Evolutionary conservation across 169 alveolate genomes (phyloP), one percentile per base, ranked within the genome.

Genomic region (Plasmodium vinckei): DNA sequence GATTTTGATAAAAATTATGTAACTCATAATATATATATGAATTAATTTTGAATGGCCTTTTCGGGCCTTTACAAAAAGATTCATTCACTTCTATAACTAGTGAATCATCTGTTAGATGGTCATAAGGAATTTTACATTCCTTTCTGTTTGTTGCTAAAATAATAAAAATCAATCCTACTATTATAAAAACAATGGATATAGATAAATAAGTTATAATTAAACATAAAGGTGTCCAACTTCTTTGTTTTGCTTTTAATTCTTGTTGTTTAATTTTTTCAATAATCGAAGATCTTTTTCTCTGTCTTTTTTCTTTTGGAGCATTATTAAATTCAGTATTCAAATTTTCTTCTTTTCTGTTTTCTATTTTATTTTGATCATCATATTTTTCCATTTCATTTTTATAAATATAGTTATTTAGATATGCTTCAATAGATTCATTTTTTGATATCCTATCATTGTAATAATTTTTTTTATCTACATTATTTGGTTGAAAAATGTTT

Each of bases 1-100:
- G 92, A 51, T 94, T 94, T 64, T 94, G 96, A 59, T 92, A 92
- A 64, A 91, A 94, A 49, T 92, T 93, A 27, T 87, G 89, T 19
- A 94, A 64, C 42, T 90, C 92, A 73, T 94, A 94, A 73, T 91
- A 94, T 19, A 92, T 69, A 27, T 72, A 90, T 27, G 87, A 42
- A 17, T 69, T 23, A 21, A 75, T 91, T 61, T 64, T 69, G 15
- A 92, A 88, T 9, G 93, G 93, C 19, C 87, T 54, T 10, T n/a
- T 46, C 0, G 92, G 89, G 0, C 90, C 79, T 6, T 72, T 61
- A 77, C 94, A 92, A n/a, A 13, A 17, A 46, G 44, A 12, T 21
- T 77, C 87, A 17, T 53, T 73, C 44, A 92, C 47, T 51, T 73
- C 88, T 39, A 92, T 0, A 17, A 65, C 25, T 12, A 71, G 57